A percentile compares a stretch with the other conserved stretches of the same genome.
Evolutionary conservation across 257 asterid species (phyloP).

Genomic region (Nicotiana undulata): DNA sequence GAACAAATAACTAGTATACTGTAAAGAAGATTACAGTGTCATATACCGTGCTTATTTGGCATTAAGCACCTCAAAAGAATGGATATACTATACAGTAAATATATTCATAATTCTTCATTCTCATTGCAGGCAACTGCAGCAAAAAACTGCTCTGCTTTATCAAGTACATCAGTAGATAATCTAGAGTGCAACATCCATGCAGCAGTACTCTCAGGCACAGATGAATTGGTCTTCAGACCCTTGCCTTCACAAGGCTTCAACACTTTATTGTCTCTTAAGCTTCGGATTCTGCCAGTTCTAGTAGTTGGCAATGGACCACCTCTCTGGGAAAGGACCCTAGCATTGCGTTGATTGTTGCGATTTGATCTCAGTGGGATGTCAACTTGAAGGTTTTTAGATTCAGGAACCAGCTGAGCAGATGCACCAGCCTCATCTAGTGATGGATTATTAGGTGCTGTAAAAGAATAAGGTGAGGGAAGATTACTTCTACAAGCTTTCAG

Average conservation of each 20-base stretch:
- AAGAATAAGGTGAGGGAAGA: conserved; percentile 1
- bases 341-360: conserved; percentile 28
- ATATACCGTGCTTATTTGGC: neutral
- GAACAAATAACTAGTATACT: neutral
- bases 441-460: conserved; percentile 15
- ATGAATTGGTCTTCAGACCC: conserved; percentile 26
- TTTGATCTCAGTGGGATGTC: conserved; percentile 40
- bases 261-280: conserved; percentile 49
- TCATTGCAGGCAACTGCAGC: conserved; percentile 23
- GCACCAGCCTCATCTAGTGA: conserved; percentile 40
- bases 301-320: conserved; percentile 20
- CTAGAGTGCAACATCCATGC: conserved; percentile 60
- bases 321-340: conserved; percentile 45
- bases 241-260: conserved; percentile 52
- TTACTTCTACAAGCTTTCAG: conserved; percentile 67
- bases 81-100: neutral
- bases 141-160: conserved; percentile 74
- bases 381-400: conserved; percentile 36
- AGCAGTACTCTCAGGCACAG: conserved; percentile 28
- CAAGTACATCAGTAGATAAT: conserved; percentile 61
- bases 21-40: neutral
- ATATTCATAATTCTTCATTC: conserved; percentile 7
- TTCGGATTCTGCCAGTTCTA: conserved; percentile 41
- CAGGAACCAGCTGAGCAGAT: conserved; percentile 29
- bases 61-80: conserved; percentile 3